phyloP scores from a whole-genome alignment of 306 rosid genomes.

The Acacia melanoxylon region DNA sequence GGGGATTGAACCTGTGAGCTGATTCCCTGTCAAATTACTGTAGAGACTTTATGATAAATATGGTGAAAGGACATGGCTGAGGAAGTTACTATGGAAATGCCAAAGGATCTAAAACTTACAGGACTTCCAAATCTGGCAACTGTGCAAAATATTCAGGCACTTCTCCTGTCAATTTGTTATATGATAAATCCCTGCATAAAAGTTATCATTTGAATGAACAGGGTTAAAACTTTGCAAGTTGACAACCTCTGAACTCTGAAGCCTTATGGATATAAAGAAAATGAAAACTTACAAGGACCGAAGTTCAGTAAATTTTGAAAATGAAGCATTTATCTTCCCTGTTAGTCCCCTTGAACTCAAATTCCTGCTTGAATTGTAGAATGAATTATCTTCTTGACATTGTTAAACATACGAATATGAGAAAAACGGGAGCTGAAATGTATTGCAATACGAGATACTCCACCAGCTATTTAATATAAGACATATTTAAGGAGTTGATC shows the following conservation, averaged over 20 bases:
- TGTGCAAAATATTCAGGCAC: conserved; percentile 29
- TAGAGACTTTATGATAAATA: background rate
- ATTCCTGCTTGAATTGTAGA: conserved; percentile 19
- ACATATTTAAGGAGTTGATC: no score
- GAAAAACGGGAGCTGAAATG: background rate
- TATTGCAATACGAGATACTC: background rate
- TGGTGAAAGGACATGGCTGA: background rate
- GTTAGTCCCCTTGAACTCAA: conserved; percentile 31
- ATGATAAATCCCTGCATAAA: conserved; percentile 34
- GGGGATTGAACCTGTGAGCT: conserved; percentile 32
- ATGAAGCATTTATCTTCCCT: conserved; percentile 14
- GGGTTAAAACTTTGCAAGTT: background rate
- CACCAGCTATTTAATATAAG: no score
- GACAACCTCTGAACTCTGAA: background rate
- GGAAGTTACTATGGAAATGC: background rate
- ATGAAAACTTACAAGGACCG: conserved; percentile 29
- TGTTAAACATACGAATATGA: background rate
- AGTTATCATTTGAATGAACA: background rate
- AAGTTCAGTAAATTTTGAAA: conserved; percentile 21
- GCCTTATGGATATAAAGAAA: background rate
- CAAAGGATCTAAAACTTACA: conserved; percentile 29
- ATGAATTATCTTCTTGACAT: background rate
- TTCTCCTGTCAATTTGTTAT: conserved; percentile 30
- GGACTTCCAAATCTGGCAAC: conserved; percentile 21
- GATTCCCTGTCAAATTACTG: conserved; percentile 35